These are phyloP conservation scores for Discostella stelligera DNA, from an alignment of 352 stramenopile genomes.

Conservation along the genomic window DNA sequence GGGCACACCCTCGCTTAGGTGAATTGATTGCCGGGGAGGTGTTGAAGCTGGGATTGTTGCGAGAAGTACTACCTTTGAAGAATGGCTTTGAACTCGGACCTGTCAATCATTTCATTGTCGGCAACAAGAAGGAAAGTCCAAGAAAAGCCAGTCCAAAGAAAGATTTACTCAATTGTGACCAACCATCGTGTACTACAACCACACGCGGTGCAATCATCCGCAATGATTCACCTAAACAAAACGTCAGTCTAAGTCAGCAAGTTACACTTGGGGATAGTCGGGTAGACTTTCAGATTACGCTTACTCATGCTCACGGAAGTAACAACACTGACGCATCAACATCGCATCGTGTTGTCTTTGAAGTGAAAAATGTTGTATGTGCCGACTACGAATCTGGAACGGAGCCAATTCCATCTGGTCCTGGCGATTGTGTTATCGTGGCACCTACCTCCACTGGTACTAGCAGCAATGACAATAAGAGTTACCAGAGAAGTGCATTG, in stretches of 20 bases:
- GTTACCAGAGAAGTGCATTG: slow-evolving; percentile 65
- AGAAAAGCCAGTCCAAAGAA: slow-evolving; percentile 6
- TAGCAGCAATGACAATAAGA: slow-evolving; percentile 4
- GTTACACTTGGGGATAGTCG: slow-evolving; percentile 47
- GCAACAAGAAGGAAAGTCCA: slow-evolving; percentile 5
- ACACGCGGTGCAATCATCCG: not conserved
- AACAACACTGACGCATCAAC: not conserved
- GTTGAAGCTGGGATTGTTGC: slow-evolving; percentile 37
- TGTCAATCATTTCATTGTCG: not conserved
- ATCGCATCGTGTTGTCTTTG: slow-evolving; percentile 40
- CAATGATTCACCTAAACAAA: slow-evolving; percentile 2
- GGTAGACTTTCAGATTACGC: slow-evolving; percentile 51
- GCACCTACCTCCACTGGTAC: slow-evolving; percentile 5
- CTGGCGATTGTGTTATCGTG: slow-evolving; percentile 53
- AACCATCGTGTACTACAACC: not conserved
- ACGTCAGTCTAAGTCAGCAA: slow-evolving; percentile 36
- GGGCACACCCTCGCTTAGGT: slow-evolving; percentile 71
- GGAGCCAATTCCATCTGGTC: slow-evolving; percentile 28
- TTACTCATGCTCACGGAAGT: slow-evolving; percentile 15
- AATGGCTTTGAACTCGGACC: slow-evolving; percentile 28
- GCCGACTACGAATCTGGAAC: slow-evolving; percentile 43
- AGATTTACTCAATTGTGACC: not conserved
- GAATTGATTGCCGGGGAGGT: slow-evolving; percentile 67
- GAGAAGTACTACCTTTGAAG: slow-evolving; percentile 21
- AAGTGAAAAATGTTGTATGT: slow-evolving; percentile 64